Evolutionary conservation across 495 filamentous ascomycete genomes (phyloP).

Genomic region (Xylaria grammica): DNA sequence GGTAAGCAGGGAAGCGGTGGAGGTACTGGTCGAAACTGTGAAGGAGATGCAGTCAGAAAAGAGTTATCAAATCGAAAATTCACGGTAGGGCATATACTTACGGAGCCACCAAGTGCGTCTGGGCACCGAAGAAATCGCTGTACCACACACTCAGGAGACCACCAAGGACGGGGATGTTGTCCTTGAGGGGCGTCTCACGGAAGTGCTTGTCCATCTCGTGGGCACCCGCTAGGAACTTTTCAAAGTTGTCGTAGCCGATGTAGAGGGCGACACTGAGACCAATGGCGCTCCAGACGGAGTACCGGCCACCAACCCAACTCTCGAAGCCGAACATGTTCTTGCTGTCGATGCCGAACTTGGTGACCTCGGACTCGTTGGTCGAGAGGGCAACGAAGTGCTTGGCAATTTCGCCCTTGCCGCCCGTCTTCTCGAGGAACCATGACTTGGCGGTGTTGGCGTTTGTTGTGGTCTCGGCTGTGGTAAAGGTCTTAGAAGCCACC

Average conservation of each 20-base stretch:
- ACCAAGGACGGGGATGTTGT: constrained; percentile 93
- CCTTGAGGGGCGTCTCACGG: constrained; percentile 81
- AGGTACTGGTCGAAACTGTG: constrained; percentile 94
- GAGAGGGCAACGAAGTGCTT: constrained; percentile 99
- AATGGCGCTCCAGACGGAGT: constrained; percentile 98
- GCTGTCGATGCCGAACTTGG: constrained; percentile 96
- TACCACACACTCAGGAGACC: constrained; percentile 98
- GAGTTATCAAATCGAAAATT: neutral
- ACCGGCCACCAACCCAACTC: constrained; percentile 97
- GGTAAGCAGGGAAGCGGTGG: constrained; percentile 97
- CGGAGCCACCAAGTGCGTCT: constrained; percentile 95
- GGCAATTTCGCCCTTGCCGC: constrained; percentile 80
- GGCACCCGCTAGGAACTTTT: constrained; percentile 92
- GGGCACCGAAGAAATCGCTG: constrained; percentile 96
- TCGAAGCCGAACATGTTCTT: constrained; percentile 99
- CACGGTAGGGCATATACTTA: constrained; percentile 44
- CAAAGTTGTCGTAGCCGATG: constrained; percentile 96
- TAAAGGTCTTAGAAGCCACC: constrained; percentile 98
- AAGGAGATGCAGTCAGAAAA: constrained; percentile 23
- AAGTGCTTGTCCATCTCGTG: constrained; percentile 99
- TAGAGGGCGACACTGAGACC: constrained; percentile 92
- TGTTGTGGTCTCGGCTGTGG: constrained; percentile 93
- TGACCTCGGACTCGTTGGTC: constrained; percentile 92
- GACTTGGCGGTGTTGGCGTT: constrained; percentile 96
- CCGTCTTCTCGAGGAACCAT: constrained; percentile 89